These are phyloP conservation scores for Chrysochromulina parva DNA, from an alignment of 78 protist species.

Conservation along the genomic window DNA sequence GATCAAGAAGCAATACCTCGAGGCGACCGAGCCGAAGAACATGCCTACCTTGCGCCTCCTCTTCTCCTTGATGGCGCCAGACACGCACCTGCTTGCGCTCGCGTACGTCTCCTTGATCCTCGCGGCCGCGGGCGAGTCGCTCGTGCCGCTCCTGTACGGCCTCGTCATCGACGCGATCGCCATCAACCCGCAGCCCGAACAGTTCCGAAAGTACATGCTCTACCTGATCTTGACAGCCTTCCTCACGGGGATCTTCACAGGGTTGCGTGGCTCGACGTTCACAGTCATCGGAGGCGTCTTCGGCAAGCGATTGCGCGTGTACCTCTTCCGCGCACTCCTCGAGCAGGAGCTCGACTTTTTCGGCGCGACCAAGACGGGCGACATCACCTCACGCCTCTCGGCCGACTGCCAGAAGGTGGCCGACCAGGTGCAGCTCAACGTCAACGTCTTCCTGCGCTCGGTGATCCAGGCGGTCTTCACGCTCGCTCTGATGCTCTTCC, in stretches of 20 bases:
- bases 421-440: constrained; percentile 30
- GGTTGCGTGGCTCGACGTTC: not conserved
- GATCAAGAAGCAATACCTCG: not conserved
- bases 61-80: not conserved
- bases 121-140: constrained; percentile 12
- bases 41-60: not conserved
- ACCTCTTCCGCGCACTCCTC: not conserved
- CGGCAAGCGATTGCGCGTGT: not conserved
- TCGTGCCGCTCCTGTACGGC: not conserved
- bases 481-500: not conserved
- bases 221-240: not conserved
- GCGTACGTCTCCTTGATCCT: not conserved
- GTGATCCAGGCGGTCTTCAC: not conserved
- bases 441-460: constrained; percentile 19
- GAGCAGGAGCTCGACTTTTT: constrained; percentile 76
- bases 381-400: constrained; percentile 71
- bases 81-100: not conserved
- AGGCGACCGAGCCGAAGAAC: not conserved
- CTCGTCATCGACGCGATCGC: not conserved
- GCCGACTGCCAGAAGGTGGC: constrained; percentile 56
- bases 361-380: constrained; percentile 81
- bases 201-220: not conserved
- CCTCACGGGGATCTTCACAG: not conserved
- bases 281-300: not conserved
- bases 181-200: not conserved